Base-by-base conservation (phyloP, 2,329 filamentous ascomycete species). In the Trichoderma sp. region DNA sequence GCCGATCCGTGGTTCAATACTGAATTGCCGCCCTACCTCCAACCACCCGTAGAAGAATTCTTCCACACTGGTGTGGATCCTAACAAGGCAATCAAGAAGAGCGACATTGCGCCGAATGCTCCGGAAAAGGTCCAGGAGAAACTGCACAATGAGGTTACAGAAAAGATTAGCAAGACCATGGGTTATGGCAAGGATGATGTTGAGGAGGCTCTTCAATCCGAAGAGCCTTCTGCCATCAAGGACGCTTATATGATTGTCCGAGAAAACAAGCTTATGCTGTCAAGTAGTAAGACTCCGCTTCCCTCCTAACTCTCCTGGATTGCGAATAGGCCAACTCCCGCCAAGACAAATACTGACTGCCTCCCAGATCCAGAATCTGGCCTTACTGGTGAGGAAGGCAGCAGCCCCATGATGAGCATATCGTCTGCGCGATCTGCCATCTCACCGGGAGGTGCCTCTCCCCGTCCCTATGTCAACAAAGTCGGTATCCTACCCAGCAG, bases 211-310 rank as follows among this genome's bases (percentile, higher is more conserved):
- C 84, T 99, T 72, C 91, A 92, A 76, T 94, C 93, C 68, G 90
- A 96, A 65, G 96, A 99, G 79, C 96, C 96, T 14, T 98, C 94
- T 70, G 94, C 96, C 13, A 97, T 99, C 84, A 99, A 99, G 82
- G 96, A 99, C 81, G 96, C 96, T 1, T 99, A 98, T 82, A 90
- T 97, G 81, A 99, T 99, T 79, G 93, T 99, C 31, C 89, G 95
- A 65, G 96, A 99, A 81, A 98, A 98, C 78, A 96, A 97, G 79
- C 88, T 98, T 78, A 98, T 98, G 94, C 92, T 94, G 79, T 91
- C 90, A 68, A 97, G 94, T 79, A 94, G 93, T 96, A 84, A 88
- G 92, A 89, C 59, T 21, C 14, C 31, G 5, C 4, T 29, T 47
- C 35, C 8, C 65, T 16, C 72, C 21, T 70, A 24, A 43, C n/a